A percentile compares a stretch with the other conserved stretches of the same genome.
phyloP scores from a whole-genome alignment of 2,329 filamentous ascomycete species.

The Alternaria ethzedia region DNA sequence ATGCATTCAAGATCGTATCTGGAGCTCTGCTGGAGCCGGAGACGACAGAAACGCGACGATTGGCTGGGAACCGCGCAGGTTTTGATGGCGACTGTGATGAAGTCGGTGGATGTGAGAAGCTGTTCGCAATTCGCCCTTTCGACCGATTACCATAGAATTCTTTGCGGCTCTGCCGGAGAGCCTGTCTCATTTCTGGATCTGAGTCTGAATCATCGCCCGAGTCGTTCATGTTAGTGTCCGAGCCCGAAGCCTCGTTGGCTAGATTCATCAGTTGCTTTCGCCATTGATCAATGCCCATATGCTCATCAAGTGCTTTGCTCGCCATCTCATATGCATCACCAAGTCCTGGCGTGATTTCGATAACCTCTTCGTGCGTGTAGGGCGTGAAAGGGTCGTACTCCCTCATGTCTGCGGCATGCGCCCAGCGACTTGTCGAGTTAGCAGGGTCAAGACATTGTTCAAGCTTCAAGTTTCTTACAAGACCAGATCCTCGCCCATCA shows the following conservation, averaged over 20 bases:
- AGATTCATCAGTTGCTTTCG: background rate
- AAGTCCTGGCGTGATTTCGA: slow-evolving; percentile 9
- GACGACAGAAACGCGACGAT: background rate
- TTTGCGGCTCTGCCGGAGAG: slow-evolving; percentile 4
- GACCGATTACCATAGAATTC: background rate
- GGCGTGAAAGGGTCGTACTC: slow-evolving; percentile 18
- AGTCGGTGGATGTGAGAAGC: background rate
- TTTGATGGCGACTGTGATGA: background rate
- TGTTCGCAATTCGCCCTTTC: background rate
- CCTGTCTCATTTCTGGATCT: background rate
- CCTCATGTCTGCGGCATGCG: slow-evolving; percentile 13
- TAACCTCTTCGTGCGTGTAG: background rate
- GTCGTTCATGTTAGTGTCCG: background rate
- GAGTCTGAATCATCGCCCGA: background rate
- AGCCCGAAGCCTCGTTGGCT: background rate
- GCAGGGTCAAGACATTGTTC: background rate
- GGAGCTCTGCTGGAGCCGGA: background rate
- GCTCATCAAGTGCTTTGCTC: background rate
- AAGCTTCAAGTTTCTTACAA: slow-evolving; percentile 13
- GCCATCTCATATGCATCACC: slow-evolving; percentile 17
- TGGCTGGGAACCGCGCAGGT: background rate
- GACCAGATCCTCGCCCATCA: slow-evolving; percentile 14
- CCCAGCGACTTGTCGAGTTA: slow-evolving; percentile 28
- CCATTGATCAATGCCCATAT: slow-evolving; percentile 18
- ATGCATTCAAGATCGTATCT: background rate